Conservation (phyloP, 2,329 filamentous ascomycete genomes). For the Penicillium polonicum region DNA sequence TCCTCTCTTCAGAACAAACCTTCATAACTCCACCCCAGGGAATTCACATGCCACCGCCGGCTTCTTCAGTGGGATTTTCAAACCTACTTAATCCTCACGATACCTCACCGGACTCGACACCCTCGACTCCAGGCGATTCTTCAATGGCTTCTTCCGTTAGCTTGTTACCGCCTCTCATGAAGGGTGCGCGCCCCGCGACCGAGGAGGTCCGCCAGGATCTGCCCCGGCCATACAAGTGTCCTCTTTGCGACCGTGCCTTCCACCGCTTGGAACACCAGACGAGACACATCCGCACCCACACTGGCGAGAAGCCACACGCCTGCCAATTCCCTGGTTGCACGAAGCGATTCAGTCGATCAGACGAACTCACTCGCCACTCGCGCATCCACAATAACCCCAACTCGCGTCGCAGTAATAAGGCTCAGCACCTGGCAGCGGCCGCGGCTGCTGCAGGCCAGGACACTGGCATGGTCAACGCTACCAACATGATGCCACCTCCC, state of each 20-base stretch:
- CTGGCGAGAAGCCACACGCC: constrained; percentile 95
- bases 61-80: constrained; percentile 71
- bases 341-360: constrained; percentile 94
- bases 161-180: constrained; percentile 46
- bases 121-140: constrained; percentile 26
- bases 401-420: constrained; percentile 89
- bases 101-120: constrained; percentile 28
- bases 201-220: constrained; percentile 70
- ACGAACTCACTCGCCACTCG: constrained; percentile 94
- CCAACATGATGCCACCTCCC: constrained; percentile 75
- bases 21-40: not conserved
- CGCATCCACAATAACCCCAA: constrained; percentile 99
- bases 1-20: constrained; percentile 2
- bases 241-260: constrained; percentile 96
- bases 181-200: constrained; percentile 55
- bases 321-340: constrained; percentile 95
- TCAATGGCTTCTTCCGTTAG: constrained; percentile 48
- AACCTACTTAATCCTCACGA: constrained; percentile 68
- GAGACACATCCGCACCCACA: constrained; percentile 91
- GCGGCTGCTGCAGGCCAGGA: constrained; percentile 56
- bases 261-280: constrained; percentile 95
- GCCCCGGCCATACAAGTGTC: constrained; percentile 96
- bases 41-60: constrained; percentile 71
- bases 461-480: constrained; percentile 43
- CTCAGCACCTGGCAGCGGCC: constrained; percentile 60